Base-by-base conservation (phyloP, 2,329 filamentous ascomycete species). In the Verruconis gallopava region DNA sequence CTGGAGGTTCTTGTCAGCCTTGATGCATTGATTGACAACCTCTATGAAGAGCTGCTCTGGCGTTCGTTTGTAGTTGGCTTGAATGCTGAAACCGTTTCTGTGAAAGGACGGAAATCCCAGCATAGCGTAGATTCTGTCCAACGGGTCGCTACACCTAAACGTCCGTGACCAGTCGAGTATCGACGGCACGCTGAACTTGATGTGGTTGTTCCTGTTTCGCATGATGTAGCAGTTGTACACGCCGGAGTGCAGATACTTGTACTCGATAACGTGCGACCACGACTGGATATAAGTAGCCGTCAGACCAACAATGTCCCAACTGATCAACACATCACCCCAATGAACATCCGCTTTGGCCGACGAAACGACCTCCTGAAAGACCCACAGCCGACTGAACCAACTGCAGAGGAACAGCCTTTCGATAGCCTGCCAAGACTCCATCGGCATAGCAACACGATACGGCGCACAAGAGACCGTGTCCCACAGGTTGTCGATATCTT, bases 341-440 rank as follows among this genome's bases (percentile, higher is more conserved):
- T 14, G 18, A 6, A 36, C 18, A 14, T 36, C 33, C 11, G 18
- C 33, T 6, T 17, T 9, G 12, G 15, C 9, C 12, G 11, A 9
- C 9, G 33, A 36, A 19, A n/a, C 18, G 33, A 36, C 33, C 18
- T 36, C 33, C 33, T 36, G 33, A 9, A 36, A 19, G 6, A 36
- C 33, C 37, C 37, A 38, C 11, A 25, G 37, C 9, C 37, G 14
- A 38, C 18, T 20, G 21, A 38, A 38, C 33, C 33, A 36, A 6
- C 9, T 11, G 18, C 33, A 36, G 6, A 18, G 11, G 21, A 38
- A 38, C 18, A 19, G 21, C 37, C 21, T 38, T 17, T 20, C 9
- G 15, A 25, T 11, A 6, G 37, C 37, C 21, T 38, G 15, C 20
- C 15, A 38, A 5, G 9, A 11, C 6, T 38, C 18, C 9, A 12